These are phyloP conservation scores for Aspergillus clavatus DNA, from an alignment of 2,329 filamentous ascomycete genomes.

Conservation along the genomic window DNA sequence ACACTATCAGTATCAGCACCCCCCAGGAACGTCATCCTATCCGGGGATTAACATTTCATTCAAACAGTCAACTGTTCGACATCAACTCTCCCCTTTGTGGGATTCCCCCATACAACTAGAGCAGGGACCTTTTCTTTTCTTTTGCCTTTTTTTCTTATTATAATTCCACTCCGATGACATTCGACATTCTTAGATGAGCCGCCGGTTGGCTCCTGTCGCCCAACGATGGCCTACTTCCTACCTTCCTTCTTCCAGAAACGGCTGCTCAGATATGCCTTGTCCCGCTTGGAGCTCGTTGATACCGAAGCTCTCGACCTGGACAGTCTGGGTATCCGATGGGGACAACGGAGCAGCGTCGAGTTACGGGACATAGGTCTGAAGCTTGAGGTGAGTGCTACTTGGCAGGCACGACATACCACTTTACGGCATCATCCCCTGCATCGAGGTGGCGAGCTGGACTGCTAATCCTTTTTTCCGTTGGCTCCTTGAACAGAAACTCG, in stretches of 20 bases:
- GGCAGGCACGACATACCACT: not conserved
- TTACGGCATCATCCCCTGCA: not conserved
- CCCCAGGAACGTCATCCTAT: slow-evolving; percentile 30
- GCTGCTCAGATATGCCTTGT: slow-evolving; percentile 79
- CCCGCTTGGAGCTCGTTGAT: slow-evolving; percentile 79
- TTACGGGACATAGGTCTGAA: slow-evolving; percentile 80
- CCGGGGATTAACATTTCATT: no score
- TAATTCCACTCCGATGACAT: slow-evolving; percentile 25
- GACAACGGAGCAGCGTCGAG: slow-evolving; percentile 76
- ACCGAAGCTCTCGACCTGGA: slow-evolving; percentile 81
- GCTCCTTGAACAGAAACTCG: slow-evolving; percentile 61
- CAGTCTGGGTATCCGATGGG: slow-evolving; percentile 76
- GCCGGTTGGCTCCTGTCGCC: slow-evolving; percentile 24
- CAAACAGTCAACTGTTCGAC: slow-evolving; percentile 12
- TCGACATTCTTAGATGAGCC: slow-evolving; percentile 23
- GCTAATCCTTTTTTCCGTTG: slow-evolving; percentile 23
- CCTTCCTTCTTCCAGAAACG: slow-evolving; percentile 79
- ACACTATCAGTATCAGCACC: slow-evolving; percentile 15
- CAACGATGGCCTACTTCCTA: slow-evolving; percentile 66
- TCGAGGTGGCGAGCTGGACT: slow-evolving; percentile 5
- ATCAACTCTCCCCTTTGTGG: slow-evolving; percentile 5
- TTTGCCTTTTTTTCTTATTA: slow-evolving; percentile 11
- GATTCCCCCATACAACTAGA: not conserved
- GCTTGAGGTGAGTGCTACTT: slow-evolving; percentile 57
- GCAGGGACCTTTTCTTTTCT: slow-evolving; percentile 4